phyloP scores from a whole-genome alignment of 805 yeast genomes.

The Candida jianshihensis region DNA sequence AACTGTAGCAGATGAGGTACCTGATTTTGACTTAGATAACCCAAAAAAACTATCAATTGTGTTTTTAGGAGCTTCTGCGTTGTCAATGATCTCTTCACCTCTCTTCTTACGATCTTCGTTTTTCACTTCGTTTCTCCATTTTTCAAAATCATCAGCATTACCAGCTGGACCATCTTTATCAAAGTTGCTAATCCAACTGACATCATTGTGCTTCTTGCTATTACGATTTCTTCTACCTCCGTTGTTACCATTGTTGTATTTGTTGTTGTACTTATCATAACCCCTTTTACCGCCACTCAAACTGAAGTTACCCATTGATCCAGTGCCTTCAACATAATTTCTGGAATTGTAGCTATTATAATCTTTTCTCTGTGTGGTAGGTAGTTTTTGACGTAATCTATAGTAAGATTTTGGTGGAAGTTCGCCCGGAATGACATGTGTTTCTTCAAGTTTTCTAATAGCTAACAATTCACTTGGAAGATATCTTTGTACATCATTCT shows the following conservation, averaged over 20 bases:
- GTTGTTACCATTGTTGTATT: constrained; percentile 5
- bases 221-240: constrained; percentile 10
- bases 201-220: constrained; percentile 16
- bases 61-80: constrained; percentile 9
- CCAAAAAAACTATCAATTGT: constrained; percentile 21
- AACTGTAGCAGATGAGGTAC: constrained; percentile 2
- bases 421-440: constrained; percentile 11
- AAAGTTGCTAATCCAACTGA: constrained; percentile 13
- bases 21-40: constrained; percentile 6
- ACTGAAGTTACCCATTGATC: constrained; percentile 25
- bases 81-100: constrained; percentile 16
- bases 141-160: constrained; percentile 31
- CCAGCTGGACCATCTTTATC: constrained; percentile 17
- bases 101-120: constrained; percentile 28
- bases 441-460: constrained; percentile 6
- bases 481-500: constrained; percentile 12
- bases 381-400: constrained; percentile 10
- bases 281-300: constrained; percentile 10
- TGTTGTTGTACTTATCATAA: constrained; percentile 3
- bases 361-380: constrained; percentile 6
- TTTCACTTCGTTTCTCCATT: constrained; percentile 32
- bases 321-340: constrained; percentile 16
- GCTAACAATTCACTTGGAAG: constrained; percentile 16
- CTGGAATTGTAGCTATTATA: constrained; percentile 5
- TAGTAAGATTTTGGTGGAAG: constrained; percentile 19